phyloP scores from a whole-genome alignment of 1,284 basidiomycete genomes.

The Apiotrichum veenhuisii region DNA sequence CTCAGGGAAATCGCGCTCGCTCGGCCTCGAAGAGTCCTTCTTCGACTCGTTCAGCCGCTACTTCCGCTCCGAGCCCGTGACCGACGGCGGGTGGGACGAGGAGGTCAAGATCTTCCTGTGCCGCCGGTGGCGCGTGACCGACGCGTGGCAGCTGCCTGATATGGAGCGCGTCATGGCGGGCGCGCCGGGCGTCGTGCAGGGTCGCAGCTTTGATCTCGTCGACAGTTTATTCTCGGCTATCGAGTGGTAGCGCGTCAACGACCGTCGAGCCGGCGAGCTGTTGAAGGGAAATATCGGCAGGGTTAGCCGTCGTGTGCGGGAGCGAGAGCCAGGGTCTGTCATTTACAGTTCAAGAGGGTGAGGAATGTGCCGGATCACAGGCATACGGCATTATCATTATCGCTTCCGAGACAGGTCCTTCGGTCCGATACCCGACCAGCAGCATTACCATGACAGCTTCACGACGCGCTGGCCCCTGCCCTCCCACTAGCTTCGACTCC shows the following conservation, averaged over 20 bases:
- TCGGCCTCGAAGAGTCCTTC: constrained; percentile 46
- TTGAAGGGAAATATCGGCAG: too few species aligned
- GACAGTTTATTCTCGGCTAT: constrained; percentile 39
- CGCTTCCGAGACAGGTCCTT: too few species aligned
- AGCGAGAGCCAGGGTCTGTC: too few species aligned
- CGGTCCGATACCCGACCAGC: too few species aligned
- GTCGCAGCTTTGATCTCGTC: constrained; percentile 34
- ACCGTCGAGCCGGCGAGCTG: too few species aligned
- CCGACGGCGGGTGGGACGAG: constrained; percentile 22
- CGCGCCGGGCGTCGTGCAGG: constrained; percentile 31
- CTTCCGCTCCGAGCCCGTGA: constrained; percentile 37
- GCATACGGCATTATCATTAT: too few species aligned
- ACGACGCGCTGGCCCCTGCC: too few species aligned
- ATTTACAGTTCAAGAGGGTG: too few species aligned
- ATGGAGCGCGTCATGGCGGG: constrained; percentile 38
- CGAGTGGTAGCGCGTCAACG: too few species aligned
- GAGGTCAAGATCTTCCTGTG: constrained; percentile 43
- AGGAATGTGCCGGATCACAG: not conserved
- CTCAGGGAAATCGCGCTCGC: constrained; percentile 41
- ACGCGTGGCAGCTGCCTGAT: constrained; percentile 36
- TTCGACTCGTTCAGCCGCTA: constrained; percentile 42
- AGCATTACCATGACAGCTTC: too few species aligned
- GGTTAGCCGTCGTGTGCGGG: too few species aligned
- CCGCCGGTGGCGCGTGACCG: constrained; percentile 35
- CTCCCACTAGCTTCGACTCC: too few species aligned